Evolutionary conservation across 768 basidiomycete genomes (phyloP).

Genomic region (Podaxis sp.): DNA sequence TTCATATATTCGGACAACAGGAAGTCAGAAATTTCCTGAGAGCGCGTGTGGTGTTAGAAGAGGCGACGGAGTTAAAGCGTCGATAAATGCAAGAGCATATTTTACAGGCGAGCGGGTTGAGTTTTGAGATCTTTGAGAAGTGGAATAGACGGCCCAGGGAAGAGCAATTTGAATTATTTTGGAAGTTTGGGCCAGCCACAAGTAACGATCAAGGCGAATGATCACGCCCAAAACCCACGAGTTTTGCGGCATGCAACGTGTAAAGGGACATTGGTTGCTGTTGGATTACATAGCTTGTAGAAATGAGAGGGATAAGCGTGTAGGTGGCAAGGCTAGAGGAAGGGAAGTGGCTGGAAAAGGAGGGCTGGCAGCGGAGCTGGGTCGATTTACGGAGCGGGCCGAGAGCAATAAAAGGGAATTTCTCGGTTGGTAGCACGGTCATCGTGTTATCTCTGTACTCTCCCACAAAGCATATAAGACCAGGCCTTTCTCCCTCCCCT

Average conservation of each 20-base stretch:
- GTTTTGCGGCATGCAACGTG: not conserved
- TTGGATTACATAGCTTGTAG: not conserved
- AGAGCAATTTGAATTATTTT: not conserved
- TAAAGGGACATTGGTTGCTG: not conserved
- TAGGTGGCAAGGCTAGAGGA: not conserved
- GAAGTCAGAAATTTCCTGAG: not conserved
- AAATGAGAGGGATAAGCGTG: conserved; percentile 5
- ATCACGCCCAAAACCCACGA: not conserved
- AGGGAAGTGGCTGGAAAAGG: not conserved
- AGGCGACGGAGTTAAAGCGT: conserved; percentile 24
- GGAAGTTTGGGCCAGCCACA: not conserved
- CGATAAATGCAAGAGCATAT: conserved; percentile 1
- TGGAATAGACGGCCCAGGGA: not conserved
- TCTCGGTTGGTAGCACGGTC: conserved; percentile 19
- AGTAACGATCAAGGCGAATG: not conserved
- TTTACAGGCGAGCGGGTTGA: not conserved
- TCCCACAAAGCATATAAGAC: conserved; percentile 19
- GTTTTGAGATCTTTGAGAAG: not conserved
- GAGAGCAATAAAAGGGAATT: conserved; percentile 16
- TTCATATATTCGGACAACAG: not conserved
- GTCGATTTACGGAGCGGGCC: conserved; percentile 18
- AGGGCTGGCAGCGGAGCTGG: conserved; percentile 6
- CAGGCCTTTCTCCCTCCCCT: not conserved
- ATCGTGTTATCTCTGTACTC: conserved; percentile 19
- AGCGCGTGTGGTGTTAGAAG: conserved; percentile 21